These are phyloP conservation scores for Fusarium chlamydosporum DNA, from an alignment of 2,329 filamentous ascomycete genomes.

Conservation along the genomic window DNA sequence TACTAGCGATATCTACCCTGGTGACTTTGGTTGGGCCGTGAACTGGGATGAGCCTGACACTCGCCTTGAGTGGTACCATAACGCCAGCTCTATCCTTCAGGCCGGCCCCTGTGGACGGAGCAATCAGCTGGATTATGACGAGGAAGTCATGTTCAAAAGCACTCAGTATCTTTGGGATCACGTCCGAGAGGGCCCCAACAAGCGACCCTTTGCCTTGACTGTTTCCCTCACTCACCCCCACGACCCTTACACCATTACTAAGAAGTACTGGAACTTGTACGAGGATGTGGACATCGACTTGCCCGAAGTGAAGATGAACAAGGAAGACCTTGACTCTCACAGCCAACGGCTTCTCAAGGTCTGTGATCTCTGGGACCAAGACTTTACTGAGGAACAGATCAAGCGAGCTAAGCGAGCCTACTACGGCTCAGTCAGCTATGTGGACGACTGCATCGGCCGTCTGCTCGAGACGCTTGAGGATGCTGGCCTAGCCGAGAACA, in stretches of 20 bases:
- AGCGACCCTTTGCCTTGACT: slow-evolving; percentile 87
- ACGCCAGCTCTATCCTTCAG: slow-evolving; percentile 92
- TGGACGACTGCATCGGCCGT: slow-evolving; percentile 91
- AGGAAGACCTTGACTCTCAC: slow-evolving; percentile 87
- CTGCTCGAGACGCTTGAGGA: slow-evolving; percentile 83
- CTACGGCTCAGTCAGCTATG: slow-evolving; percentile 93
- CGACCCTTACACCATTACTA: slow-evolving; percentile 93
- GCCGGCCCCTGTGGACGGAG: slow-evolving; percentile 89
- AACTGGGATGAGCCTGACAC: slow-evolving; percentile 94
- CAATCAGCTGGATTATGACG: slow-evolving; percentile 96
- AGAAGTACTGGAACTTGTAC: slow-evolving; percentile 94
- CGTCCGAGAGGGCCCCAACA: slow-evolving; percentile 80
- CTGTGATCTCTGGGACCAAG: slow-evolving; percentile 86
- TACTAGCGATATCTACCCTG: slow-evolving; percentile 96
- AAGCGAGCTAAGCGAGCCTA: slow-evolving; percentile 88
- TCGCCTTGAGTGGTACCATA: slow-evolving; percentile 95
- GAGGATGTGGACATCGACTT: slow-evolving; percentile 89
- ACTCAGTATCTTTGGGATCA: slow-evolving; percentile 93
- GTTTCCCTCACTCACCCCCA: slow-evolving; percentile 95
- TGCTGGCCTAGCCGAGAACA: slow-evolving; percentile 85
- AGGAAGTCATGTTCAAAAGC: slow-evolving; percentile 94
- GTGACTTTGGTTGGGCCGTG: slow-evolving; percentile 93
- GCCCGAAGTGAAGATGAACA: slow-evolving; percentile 81
- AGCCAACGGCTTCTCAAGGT: slow-evolving; percentile 89
- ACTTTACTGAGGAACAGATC: slow-evolving; percentile 88